Percentiles rank a stretch among this genome's conserved stretches.
phyloP scores from a whole-genome alignment of 768 basidiomycete genomes.

The Xerocomellus amylosporus region DNA sequence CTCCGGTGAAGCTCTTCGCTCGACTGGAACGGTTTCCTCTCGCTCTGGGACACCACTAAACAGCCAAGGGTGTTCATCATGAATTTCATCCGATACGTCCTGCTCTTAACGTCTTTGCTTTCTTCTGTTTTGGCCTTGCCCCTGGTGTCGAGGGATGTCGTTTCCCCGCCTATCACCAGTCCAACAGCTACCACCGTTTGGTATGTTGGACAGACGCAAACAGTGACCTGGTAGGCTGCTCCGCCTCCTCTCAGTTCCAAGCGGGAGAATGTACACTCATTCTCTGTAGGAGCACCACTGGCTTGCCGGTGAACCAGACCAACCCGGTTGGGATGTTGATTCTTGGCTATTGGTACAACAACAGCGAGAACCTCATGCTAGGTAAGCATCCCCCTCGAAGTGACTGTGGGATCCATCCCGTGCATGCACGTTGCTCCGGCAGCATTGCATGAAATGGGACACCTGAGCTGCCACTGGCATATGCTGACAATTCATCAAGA shows the following conservation, averaged over 20 bases:
- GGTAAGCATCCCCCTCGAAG: slow-evolving; percentile 15
- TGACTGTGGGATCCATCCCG: not conserved
- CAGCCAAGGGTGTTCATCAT: slow-evolving; percentile 16
- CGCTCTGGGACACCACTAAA: slow-evolving; percentile 4
- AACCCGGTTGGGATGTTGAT: slow-evolving; percentile 34
- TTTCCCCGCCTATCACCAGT: slow-evolving; percentile 45
- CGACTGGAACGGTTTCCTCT: slow-evolving; percentile 14
- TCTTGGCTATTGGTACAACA: slow-evolving; percentile 22
- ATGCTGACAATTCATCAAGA: slow-evolving; percentile 20
- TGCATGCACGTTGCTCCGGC: not conserved
- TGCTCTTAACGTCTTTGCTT: slow-evolving; percentile 21
- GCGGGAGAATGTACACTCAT: slow-evolving; percentile 37
- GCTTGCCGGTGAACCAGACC: slow-evolving; percentile 28
- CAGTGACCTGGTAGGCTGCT: slow-evolving; percentile 47
- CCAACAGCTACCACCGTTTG: slow-evolving; percentile 43
- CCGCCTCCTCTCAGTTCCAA: slow-evolving; percentile 2
- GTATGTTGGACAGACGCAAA: slow-evolving; percentile 42
- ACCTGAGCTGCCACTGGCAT: not conserved
- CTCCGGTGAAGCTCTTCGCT: slow-evolving; percentile 15
- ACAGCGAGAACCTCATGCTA: slow-evolving; percentile 33
- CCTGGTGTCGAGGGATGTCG: slow-evolving; percentile 42
- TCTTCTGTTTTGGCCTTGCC: slow-evolving; percentile 31
- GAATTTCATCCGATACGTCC: slow-evolving; percentile 26
- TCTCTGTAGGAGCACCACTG: slow-evolving; percentile 14
- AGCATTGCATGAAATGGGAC: not conserved